Percentiles rank a stretch among this genome's conserved stretches.
These are phyloP conservation scores for Polygonum aviculare DNA, from an alignment of 148 eudicot species.

Conservation along the genomic window DNA sequence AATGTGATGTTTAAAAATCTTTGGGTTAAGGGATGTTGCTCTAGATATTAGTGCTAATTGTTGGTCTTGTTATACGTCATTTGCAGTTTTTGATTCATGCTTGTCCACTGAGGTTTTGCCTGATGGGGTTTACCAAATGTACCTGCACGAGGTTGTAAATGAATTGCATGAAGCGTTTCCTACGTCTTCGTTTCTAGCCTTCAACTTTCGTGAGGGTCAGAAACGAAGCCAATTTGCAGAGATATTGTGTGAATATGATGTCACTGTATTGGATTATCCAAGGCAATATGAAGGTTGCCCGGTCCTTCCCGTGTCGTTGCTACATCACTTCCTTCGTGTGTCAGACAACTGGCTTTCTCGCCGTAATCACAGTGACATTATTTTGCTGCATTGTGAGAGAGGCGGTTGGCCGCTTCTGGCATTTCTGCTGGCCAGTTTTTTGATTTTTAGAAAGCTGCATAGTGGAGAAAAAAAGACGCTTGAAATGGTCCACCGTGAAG, in stretches of 20 bases:
- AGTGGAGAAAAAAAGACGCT: slow-evolving; percentile 81
- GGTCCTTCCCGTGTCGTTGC: slow-evolving; percentile 71
- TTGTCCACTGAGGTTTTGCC: slow-evolving; percentile 94
- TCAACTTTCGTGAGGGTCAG: slow-evolving; percentile 98
- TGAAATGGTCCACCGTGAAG: slow-evolving; percentile 90
- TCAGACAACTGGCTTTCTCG: slow-evolving; percentile 87
- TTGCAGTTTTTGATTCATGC: slow-evolving; percentile 98
- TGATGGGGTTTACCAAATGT: slow-evolving; percentile 80
- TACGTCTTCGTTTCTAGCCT: slow-evolving; percentile 88
- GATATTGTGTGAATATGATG: slow-evolving; percentile 82
- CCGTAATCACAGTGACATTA: slow-evolving; percentile 71
- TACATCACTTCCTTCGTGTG: slow-evolving; percentile 89
- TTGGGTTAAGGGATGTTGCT: neutral
- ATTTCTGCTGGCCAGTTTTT: slow-evolving; percentile 74
- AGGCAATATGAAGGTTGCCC: slow-evolving; percentile 99
- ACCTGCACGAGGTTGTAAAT: slow-evolving; percentile 74
- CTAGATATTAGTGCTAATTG: neutral
- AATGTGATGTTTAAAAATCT: neutral
- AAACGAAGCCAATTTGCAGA: slow-evolving; percentile 84
- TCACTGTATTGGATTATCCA: slow-evolving; percentile 90
- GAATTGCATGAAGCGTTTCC: slow-evolving; percentile 84
- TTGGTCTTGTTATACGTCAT: slow-evolving; percentile 7
- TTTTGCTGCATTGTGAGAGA: slow-evolving; percentile 96
- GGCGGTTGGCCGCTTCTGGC: slow-evolving; percentile 98
- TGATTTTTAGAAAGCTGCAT: slow-evolving; percentile 76